phyloP scores from a whole-genome alignment of 768 basidiomycete species.

The Sarcomyxa edulis region DNA sequence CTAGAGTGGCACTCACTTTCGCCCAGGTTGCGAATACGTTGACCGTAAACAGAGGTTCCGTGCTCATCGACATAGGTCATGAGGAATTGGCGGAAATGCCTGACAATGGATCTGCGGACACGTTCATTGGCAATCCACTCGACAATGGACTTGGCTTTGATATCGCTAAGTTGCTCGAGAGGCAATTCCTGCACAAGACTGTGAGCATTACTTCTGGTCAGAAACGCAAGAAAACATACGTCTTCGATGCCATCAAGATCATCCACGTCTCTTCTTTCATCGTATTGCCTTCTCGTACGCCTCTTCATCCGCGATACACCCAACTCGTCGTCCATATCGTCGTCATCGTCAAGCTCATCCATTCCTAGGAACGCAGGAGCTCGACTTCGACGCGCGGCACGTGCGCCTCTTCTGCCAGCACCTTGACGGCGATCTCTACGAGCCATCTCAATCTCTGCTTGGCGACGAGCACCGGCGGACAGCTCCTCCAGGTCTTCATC shows the following conservation, averaged over 20 bases:
- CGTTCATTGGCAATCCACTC: constrained; percentile 97
- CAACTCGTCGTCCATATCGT: constrained; percentile 64
- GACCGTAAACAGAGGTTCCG: constrained; percentile 89
- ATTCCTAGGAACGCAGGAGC: constrained; percentile 86
- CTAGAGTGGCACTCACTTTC: constrained; percentile 83
- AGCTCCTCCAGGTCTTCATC: constrained; percentile 64
- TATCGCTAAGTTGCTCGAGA: constrained; percentile 92
- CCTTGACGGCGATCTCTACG: constrained; percentile 77
- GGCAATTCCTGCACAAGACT: constrained; percentile 70
- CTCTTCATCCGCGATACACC: constrained; percentile 68
- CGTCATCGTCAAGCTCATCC: constrained; percentile 75
- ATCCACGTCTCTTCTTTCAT: constrained; percentile 86
- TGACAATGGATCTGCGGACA: constrained; percentile 84
- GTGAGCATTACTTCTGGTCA: constrained; percentile 15
- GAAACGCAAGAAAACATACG: constrained; percentile 37
- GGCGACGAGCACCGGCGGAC: constrained; percentile 65
- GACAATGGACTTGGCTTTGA: constrained; percentile 94
- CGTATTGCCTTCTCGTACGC: constrained; percentile 86
- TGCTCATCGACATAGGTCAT: constrained; percentile 95
- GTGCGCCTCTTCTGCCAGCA: constrained; percentile 58
- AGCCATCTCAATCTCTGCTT: constrained; percentile 84
- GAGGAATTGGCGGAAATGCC: constrained; percentile 92
- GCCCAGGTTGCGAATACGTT: constrained; percentile 88
- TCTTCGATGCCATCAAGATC: constrained; percentile 89
- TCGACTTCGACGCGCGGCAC: constrained; percentile 74